Evolutionary conservation across 2,329 filamentous ascomycete species (phyloP), one percentile per base, ranked within the genome.

Genomic region (Verticillium zaregamsianum): DNA sequence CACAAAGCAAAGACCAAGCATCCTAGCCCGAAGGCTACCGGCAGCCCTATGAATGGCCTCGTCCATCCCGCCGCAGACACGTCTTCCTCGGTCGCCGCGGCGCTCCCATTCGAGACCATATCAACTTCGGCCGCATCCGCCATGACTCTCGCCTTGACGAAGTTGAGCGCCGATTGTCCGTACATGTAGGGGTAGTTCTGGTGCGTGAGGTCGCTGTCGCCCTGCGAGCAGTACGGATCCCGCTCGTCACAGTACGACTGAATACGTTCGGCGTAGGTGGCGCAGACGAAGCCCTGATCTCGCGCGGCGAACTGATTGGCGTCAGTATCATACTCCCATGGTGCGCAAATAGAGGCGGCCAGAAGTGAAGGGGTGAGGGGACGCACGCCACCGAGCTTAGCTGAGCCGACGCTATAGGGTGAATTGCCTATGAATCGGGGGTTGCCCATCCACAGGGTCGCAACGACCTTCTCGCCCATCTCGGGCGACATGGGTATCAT

Each of bases 141-240:
- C 45, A 52, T 52, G 45, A 52, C 45, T 20, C 45, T 52, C 20
- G 45, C 45, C 54, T 86, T 84, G 68, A 88, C 82, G 65, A 90
- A 90, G 0, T 76, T 66, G 49, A 89, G 70, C 1, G 86, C 87
- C 67, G 86, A 76, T 7, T 78, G 70, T 1, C 86, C 86, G 63
- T 90, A 90, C 67, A 84, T 83, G 64, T 74, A 79, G n/a, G 85
- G 86, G 63, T 90, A 90, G 58, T 85, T 80, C 70, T 88, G 83
- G 71, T 89, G 87, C 7, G 82, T 79, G 67, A 82, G 81, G 31
- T 80, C 77, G 63, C 89, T 79, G 67, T 80, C 86, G 57, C 87
- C 87, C 52, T 82, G 86, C 73, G 86, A 90, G 79, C 87, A 90
- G 75, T 87, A 89, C 0, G 86, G 86, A 65, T 90, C 87, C 3